Base-by-base conservation (phyloP, 2,329 filamentous ascomycete species). In the Blastomyces parvus region DNA sequence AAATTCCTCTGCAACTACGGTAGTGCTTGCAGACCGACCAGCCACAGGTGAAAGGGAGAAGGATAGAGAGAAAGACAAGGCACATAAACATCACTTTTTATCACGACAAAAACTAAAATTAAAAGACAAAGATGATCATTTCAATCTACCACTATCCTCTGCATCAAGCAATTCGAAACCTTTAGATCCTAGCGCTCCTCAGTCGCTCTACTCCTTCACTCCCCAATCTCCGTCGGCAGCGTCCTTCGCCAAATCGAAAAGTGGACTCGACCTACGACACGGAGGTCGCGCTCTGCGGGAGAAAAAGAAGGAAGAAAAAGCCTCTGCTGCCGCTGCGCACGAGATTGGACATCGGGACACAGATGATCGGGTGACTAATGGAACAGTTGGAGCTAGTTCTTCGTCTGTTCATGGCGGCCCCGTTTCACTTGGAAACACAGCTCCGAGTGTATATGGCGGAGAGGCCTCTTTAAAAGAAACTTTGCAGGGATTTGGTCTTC, bases 191-290 rank as follows among this genome's bases (percentile, higher is more conserved):
- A 84, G 80, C 67, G 83, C 84, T 36, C 83, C 86, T 3, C 81
- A 86, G 63, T 85, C 85, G 2, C 75, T 88, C 3, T 88, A 88
- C 72, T 86, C 82, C 0, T 88, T 88, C 69, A 82, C 83, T 0
- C 86, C 86, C 0, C 82, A 85, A 2, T 87, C 86, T 2, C 85
- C 86, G 3, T 78, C 80, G n/a, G 78, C 80, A 40, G 81, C 78
- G 8, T 76, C 82, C 1, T 96, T 97, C 73, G 82, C 87, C 46
- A 95, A 94, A 76, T 88, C 88, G 2, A 89, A 94, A 71, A 93
- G 89, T 64, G 89, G 88, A 0, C 79, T 93, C 53, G 90, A 93
- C 74, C 78, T 93, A 33, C 82, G 90, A 60, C 89, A 93, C 76
- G 90, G 88, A 52, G 89, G 87, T 0, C 83, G 88, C 52, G 88